A percentile compares a stretch with the other conserved stretches of the same genome.
phyloP scores from a whole-genome alignment of 2,329 filamentous ascomycete genomes.

The Ophiocordyceps camponoti-saundersi region DNA sequence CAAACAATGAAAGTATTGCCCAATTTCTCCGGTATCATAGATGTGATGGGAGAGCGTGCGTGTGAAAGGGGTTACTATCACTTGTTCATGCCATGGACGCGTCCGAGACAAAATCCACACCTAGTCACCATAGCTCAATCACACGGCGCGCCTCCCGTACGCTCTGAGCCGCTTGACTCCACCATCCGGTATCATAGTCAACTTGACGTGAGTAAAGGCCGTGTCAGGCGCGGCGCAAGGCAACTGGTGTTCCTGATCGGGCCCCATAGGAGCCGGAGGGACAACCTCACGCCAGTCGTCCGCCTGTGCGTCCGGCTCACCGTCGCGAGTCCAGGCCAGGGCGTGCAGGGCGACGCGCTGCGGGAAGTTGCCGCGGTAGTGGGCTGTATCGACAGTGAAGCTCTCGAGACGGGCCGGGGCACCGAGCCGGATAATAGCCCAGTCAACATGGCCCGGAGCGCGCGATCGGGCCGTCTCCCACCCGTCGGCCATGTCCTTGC shows the following conservation, averaged over 20 bases:
- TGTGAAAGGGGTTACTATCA: too few relatives aligned
- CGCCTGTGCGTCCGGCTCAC: conserved; percentile 38
- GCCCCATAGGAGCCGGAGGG: conserved; percentile 48
- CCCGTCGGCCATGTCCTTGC: conserved; percentile 74
- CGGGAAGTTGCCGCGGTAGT: conserved; percentile 72
- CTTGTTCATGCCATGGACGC: too few relatives aligned
- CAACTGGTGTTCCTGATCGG: conserved; percentile 58
- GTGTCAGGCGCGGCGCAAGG: conserved; percentile 35
- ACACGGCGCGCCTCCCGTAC: conserved; percentile 14
- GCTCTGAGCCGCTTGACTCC: conserved; percentile 71
- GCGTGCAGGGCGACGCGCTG: conserved; percentile 55
- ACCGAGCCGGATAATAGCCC: conserved; percentile 63
- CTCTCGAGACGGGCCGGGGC: conserved; percentile 45
- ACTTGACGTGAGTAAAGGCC: conserved; percentile 66
- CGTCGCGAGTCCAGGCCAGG: conserved; percentile 31
- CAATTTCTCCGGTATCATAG: too few relatives aligned
- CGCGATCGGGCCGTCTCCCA: conserved; percentile 72
- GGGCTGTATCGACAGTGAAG: conserved; percentile 63
- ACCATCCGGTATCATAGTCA: conserved; percentile 86
- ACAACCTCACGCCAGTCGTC: conserved; percentile 50
- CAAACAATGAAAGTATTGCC: too few relatives aligned
- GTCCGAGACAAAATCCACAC: neutral
- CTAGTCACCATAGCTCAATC: neutral
- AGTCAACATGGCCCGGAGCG: conserved; percentile 57
- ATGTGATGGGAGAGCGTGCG: too few relatives aligned